phyloP scores from a whole-genome alignment of 2,329 filamentous ascomycete species.

The Epicoccum sorghinum region DNA sequence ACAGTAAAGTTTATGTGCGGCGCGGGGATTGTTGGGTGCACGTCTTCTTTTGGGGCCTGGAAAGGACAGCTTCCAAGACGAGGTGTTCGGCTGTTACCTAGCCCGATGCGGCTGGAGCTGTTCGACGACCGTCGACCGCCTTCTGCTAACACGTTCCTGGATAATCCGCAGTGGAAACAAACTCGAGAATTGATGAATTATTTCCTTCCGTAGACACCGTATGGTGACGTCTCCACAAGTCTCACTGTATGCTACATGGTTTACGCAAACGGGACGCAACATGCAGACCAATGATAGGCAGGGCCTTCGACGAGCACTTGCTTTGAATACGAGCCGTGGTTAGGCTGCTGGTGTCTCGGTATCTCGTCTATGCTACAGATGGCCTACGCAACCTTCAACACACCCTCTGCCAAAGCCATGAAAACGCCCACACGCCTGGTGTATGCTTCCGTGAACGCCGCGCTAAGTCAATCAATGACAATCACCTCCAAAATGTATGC shows the following conservation, averaged over 20 bases:
- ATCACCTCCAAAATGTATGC: not conserved
- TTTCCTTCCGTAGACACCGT: not conserved
- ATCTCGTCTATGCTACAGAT: constrained; percentile 32
- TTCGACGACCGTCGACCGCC: constrained; percentile 34
- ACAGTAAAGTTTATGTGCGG: constrained; percentile 4
- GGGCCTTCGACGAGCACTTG: not conserved
- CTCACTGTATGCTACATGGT: too few relatives aligned
- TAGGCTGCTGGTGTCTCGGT: constrained; percentile 32
- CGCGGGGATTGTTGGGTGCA: constrained; percentile 21
- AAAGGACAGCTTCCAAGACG: constrained; percentile 39
- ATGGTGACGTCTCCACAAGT: not conserved
- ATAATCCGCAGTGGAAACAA: not conserved
- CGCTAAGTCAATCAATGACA: constrained; percentile 26
- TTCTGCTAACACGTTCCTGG: constrained; percentile 36
- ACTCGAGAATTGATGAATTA: too few relatives aligned
- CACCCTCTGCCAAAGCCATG: not conserved
- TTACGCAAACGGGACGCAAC: too few relatives aligned
- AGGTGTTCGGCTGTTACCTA: constrained; percentile 19
- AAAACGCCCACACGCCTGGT: constrained; percentile 1
- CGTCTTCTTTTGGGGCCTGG: constrained; percentile 33
- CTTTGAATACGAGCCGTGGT: not conserved
- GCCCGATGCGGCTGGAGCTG: constrained; percentile 22
- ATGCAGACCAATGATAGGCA: too few relatives aligned
- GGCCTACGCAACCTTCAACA: not conserved
- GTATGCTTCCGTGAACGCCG: constrained; percentile 26